Base-by-base conservation (phyloP, 768 basidiomycete genomes). In the Boletus tomentosulus region DNA sequence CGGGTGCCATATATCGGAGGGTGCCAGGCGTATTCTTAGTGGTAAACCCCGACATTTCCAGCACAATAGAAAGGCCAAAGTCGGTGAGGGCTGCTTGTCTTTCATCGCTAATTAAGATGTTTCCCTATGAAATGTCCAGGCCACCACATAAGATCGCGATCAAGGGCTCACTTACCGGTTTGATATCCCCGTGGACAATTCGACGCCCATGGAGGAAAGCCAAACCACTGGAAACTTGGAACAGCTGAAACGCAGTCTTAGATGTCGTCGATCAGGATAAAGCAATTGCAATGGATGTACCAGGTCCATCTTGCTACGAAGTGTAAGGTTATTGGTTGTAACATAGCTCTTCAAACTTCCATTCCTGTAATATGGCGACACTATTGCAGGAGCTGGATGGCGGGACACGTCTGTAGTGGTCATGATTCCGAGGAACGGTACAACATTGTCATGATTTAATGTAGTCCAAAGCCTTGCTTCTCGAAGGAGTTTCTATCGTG, bases 1-100 rank as follows among this genome's bases (percentile, higher is more conserved):
- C 75, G 4, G 62, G 61, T 6, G 74, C 71, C 71, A 76, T 76
- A 61, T 75, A 77, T 31, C 74, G 65, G 35, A 66, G 62, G 6
- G 74, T 75, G 15, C 66, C 66, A n/a, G 70, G 71, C 3, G 66
- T 55, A 19, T 63, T 57, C 16, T 64, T 68, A 1, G 74, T 72
- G 10, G 74, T 74, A 46, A 71, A 74, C 5, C 74, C 71, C 24
- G 66, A 61, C 39, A 58, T 57, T 44, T 71, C 71, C n/a, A 74
- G 50, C 13, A 75, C 64, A 30, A 67, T 63, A 1, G 75, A 71
- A 31, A 77, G 62, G 28, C 76, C 76, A 48, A 76, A 77, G 51
- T 76, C 75, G 6, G 73, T 56, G 37, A 76, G 53, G 38, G 65
- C 55, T 10, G 71, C 73, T 42, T 69, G 59, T 22, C 61, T 60